A percentile compares a stretch with the other conserved stretches of the same genome.
phyloP scores from a whole-genome alignment of 305 asterid genomes.

The Fraxinus xanthoxyloides region DNA sequence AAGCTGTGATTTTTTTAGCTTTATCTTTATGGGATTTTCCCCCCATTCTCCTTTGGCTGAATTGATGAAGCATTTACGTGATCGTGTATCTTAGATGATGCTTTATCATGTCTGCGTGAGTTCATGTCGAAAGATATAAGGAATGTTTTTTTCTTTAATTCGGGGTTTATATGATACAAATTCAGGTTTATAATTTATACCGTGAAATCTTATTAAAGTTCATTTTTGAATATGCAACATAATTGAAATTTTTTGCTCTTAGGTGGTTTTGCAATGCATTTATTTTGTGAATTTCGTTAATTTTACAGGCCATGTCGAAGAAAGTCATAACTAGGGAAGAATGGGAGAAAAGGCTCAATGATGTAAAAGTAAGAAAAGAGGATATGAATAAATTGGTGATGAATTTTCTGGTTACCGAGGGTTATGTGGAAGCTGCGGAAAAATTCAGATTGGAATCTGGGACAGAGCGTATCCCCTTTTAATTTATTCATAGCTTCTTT shows the following conservation, averaged over 20 bases:
- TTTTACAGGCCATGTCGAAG: slow-evolving; percentile 59
- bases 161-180: slow-evolving; percentile 3
- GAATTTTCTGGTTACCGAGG: slow-evolving; percentile 84
- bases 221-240: background rate
- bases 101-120: background rate
- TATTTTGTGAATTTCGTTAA: slow-evolving; percentile 11
- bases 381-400: slow-evolving; percentile 81
- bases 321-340: slow-evolving; percentile 68
- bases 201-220: background rate
- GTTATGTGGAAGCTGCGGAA: slow-evolving; percentile 72
- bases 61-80: background rate
- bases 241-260: background rate
- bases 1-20: background rate
- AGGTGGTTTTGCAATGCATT: slow-evolving; percentile 6
- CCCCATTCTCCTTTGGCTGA: background rate
- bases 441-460: slow-evolving; percentile 58
- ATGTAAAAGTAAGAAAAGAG: slow-evolving; percentile 61
- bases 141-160: no score
- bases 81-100: background rate
- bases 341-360: slow-evolving; percentile 72
- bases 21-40: background rate
- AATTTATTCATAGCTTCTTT: background rate
- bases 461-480: slow-evolving; percentile 56
- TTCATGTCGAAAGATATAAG: background rate
- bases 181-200: background rate